These are phyloP conservation scores for Drosera capensis DNA, from an alignment of 148 eudicot species.

Conservation along the genomic window DNA sequence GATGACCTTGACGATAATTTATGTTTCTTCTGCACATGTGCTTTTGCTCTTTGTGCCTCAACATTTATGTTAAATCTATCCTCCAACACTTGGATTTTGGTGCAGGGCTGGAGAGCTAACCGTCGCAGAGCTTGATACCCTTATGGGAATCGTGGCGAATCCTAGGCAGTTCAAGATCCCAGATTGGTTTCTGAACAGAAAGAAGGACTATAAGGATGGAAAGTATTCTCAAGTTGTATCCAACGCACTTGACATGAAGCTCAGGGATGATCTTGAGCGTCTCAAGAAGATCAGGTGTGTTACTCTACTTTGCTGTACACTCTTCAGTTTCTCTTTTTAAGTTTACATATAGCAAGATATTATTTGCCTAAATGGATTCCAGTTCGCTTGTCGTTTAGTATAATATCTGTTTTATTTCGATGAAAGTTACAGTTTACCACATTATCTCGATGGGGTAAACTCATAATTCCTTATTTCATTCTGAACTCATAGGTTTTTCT, in stretches of 20 bases:
- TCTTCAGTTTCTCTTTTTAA: neutral
- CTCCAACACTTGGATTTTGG: neutral
- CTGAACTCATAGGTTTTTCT: too few species aligned
- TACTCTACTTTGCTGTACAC: too few species aligned
- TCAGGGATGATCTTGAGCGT: slow-evolving; percentile 82
- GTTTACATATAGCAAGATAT: neutral
- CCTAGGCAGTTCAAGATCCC: slow-evolving; percentile 88
- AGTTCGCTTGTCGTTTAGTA: neutral
- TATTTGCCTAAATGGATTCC: neutral
- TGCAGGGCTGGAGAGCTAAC: slow-evolving; percentile 86
- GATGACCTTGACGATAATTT: neutral
- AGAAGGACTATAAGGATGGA: slow-evolving; percentile 93
- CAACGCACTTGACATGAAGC: slow-evolving; percentile 86
- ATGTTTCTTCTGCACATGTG: neutral
- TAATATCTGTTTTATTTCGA: too few species aligned
- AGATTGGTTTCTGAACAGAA: slow-evolving; percentile 79
- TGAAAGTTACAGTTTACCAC: too few species aligned
- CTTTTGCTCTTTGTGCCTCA: neutral
- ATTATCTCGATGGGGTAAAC: too few species aligned
- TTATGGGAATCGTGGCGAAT: slow-evolving; percentile 72
- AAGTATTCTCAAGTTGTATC: slow-evolving; percentile 71
- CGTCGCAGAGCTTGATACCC: slow-evolving; percentile 44
- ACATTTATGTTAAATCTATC: neutral
- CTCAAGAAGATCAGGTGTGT: slow-evolving; percentile 73
- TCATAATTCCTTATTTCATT: too few species aligned